phyloP scores from a whole-genome alignment of 2,329 filamentous ascomycete genomes.

The Helotiales sp. region DNA sequence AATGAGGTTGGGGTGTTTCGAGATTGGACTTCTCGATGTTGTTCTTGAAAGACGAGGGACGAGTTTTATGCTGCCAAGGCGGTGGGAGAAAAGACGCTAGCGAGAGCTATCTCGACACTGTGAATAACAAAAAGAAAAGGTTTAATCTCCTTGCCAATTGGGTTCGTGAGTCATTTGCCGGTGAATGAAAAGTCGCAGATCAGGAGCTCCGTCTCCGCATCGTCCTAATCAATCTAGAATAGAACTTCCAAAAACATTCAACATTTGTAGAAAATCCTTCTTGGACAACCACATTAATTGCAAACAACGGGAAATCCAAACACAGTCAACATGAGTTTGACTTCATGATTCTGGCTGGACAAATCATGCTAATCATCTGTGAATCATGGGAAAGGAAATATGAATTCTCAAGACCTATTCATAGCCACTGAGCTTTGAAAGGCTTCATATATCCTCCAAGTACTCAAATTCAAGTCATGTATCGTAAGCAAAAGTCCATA shows the following conservation, averaged over 20 bases:
- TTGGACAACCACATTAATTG: too few relatives aligned
- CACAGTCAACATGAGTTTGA: background rate
- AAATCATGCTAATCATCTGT: background rate
- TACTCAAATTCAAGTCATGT: background rate
- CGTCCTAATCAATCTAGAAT: background rate
- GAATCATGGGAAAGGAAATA: background rate
- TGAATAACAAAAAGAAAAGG: too few relatives aligned
- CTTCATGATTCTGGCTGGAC: background rate
- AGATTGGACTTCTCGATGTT: background rate
- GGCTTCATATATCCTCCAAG: background rate
- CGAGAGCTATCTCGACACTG: background rate
- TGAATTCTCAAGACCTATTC: background rate
- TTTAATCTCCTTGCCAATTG: background rate
- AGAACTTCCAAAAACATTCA: too few relatives aligned
- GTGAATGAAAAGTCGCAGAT: background rate
- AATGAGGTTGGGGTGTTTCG: background rate
- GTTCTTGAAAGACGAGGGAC: background rate
- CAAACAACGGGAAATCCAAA: too few relatives aligned
- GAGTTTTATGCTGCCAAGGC: background rate
- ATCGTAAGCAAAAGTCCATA: background rate
- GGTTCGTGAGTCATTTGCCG: background rate
- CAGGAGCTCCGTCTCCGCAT: background rate
- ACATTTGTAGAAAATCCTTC: too few relatives aligned
- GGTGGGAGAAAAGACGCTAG: conserved; percentile 1
- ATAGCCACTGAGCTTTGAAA: background rate